Conservation (phyloP, 495 filamentous ascomycete genomes). For the Penicilliopsis zonata region DNA sequence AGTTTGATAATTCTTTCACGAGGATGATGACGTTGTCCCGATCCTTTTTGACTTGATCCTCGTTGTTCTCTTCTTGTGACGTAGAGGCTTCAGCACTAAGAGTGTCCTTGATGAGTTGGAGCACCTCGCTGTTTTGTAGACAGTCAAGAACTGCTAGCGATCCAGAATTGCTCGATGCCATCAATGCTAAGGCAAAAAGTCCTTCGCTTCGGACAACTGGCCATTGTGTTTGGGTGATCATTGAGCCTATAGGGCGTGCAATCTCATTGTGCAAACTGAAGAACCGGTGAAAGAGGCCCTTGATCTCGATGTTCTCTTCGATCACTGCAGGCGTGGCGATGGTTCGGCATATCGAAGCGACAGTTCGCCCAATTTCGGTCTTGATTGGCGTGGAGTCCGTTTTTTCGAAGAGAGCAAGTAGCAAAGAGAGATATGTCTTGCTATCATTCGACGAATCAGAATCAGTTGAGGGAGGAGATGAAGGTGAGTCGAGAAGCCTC, state of each 20-base stretch:
- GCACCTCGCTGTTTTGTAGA: slow-evolving; percentile 35
- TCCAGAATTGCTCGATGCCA: slow-evolving; percentile 42
- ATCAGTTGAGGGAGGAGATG: slow-evolving; percentile 22
- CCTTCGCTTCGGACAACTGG: slow-evolving; percentile 59
- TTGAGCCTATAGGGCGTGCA: slow-evolving; percentile 41
- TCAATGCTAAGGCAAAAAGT: slow-evolving; percentile 63
- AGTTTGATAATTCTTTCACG: slow-evolving; percentile 43
- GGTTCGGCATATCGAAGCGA: slow-evolving; percentile 52
- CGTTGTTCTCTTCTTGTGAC: slow-evolving; percentile 11
- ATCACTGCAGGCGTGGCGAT: slow-evolving; percentile 33
- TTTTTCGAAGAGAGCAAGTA: slow-evolving; percentile 46
- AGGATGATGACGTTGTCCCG: slow-evolving; percentile 55
- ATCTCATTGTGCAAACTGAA: slow-evolving; percentile 40
- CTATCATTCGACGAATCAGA: slow-evolving; percentile 24
- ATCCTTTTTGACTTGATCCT: slow-evolving; percentile 31
- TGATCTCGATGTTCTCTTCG: slow-evolving; percentile 13
- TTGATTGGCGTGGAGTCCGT: slow-evolving; percentile 52
- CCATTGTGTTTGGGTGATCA: slow-evolving; percentile 58
- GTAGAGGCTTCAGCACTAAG: slow-evolving; percentile 24
- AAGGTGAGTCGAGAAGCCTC: slow-evolving; percentile 28
- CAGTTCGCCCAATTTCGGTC: slow-evolving; percentile 58
- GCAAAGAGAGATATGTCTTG: slow-evolving; percentile 43
- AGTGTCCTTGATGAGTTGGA: slow-evolving; percentile 33
- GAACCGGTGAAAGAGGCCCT: slow-evolving; percentile 30
- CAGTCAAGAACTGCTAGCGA: slow-evolving; percentile 35